phyloP scores from a whole-genome alignment of 371 early-diverging fungal genomes.

The Circinella minor region DNA sequence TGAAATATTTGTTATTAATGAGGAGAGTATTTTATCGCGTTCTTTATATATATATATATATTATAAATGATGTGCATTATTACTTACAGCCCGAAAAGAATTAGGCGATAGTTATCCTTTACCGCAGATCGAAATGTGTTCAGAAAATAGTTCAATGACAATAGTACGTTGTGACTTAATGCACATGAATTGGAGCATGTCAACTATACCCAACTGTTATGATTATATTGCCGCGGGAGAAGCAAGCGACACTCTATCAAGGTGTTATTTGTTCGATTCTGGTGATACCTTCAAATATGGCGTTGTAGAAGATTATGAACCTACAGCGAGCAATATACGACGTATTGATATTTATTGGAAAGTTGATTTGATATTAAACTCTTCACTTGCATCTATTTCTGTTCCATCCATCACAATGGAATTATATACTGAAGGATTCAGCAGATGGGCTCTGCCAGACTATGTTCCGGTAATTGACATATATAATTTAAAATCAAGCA shows the following conservation, averaged over 20 bases:
- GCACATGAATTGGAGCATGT: conserved; percentile 27
- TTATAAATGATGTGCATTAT: conserved; percentile 34
- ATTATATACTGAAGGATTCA: conserved; percentile 35
- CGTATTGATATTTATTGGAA: conserved; percentile 50
- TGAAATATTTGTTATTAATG: no score
- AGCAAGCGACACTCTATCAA: not conserved
- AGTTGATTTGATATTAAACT: conserved; percentile 26
- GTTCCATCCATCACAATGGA: conserved; percentile 39
- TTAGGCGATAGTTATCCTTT: conserved; percentile 21
- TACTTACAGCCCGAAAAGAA: conserved; percentile 33
- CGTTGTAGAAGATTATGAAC: conserved; percentile 17
- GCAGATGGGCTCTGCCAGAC: conserved; percentile 24
- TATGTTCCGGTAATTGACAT: not conserved
- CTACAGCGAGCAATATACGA: conserved; percentile 22
- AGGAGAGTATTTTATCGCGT: not conserved
- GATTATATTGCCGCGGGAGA: conserved; percentile 16
- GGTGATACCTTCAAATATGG: conserved; percentile 29
- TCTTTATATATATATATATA: conserved; percentile 18
- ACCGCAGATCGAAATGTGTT: conserved; percentile 47
- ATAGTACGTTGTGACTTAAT: conserved; percentile 30
- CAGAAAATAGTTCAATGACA: conserved; percentile 31
- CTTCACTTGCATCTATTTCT: conserved; percentile 22
- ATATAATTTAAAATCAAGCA: no score
- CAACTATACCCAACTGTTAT: conserved; percentile 23
- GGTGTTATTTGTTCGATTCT: conserved; percentile 36